Conservation (phyloP, 495 filamentous ascomycete species). For the Podospora pseudopauciseta region DNA sequence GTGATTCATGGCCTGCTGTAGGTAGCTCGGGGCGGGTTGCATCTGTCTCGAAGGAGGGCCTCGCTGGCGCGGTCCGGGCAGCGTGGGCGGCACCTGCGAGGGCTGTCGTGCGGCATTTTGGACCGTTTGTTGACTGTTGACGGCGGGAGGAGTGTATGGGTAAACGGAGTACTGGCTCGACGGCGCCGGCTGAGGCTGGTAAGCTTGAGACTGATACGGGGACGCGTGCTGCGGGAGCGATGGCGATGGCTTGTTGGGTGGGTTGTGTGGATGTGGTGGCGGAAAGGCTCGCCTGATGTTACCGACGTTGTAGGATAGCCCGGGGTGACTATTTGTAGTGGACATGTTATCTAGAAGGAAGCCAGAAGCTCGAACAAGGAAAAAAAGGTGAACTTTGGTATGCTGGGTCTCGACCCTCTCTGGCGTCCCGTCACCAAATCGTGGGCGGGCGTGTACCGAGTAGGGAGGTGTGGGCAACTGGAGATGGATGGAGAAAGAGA, state of each 20-base stretch:
- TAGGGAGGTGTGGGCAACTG: slow-evolving; percentile 30
- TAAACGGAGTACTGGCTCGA: slow-evolving; percentile 32
- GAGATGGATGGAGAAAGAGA: slow-evolving; percentile 28
- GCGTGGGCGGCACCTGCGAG: slow-evolving; percentile 30
- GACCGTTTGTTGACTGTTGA: slow-evolving; percentile 32
- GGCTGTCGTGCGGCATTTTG: slow-evolving; percentile 30
- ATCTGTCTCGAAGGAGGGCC: slow-evolving; percentile 35
- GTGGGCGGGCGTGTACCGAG: slow-evolving; percentile 35
- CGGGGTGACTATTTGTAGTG: slow-evolving; percentile 28
- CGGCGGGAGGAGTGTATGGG: slow-evolving; percentile 32
- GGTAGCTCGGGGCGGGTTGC: slow-evolving; percentile 31
- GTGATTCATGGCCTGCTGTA: slow-evolving; percentile 34
- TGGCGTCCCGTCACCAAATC: slow-evolving; percentile 23
- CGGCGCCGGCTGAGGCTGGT: slow-evolving; percentile 32
- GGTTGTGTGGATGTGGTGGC: slow-evolving; percentile 30
- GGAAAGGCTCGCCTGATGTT: slow-evolving; percentile 27
- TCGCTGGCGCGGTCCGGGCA: slow-evolving; percentile 40
- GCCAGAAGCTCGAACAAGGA: slow-evolving; percentile 13
- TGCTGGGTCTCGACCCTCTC: slow-evolving; percentile 27
- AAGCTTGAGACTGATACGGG: slow-evolving; percentile 42
- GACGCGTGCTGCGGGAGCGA: slow-evolving; percentile 42
- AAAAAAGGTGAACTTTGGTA: slow-evolving; percentile 26
- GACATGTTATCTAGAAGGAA: slow-evolving; percentile 28
- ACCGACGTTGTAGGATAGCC: slow-evolving; percentile 27
- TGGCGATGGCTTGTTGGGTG: slow-evolving; percentile 44